Evolutionary conservation across 2,329 filamentous ascomycete species (phyloP).

Genomic region (Pseudogymnoascus sp.): DNA sequence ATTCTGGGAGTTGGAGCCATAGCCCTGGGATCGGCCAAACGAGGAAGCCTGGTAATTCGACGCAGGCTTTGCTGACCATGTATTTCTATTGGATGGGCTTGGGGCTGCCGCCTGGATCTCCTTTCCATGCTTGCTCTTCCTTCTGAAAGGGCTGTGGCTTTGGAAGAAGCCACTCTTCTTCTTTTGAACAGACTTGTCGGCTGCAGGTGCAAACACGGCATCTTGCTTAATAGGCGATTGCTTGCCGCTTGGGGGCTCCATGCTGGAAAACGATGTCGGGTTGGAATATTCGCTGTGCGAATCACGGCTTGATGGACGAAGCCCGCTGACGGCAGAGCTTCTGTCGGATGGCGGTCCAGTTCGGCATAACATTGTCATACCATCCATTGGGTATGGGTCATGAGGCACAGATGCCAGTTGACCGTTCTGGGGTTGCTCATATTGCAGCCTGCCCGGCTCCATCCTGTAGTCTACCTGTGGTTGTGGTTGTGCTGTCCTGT

Average conservation of each 20-base stretch:
- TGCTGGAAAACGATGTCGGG: slow-evolving; percentile 79
- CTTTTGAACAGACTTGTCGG: slow-evolving; percentile 60
- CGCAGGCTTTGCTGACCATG: slow-evolving; percentile 38
- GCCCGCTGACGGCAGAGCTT: slow-evolving; percentile 57
- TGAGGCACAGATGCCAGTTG: slow-evolving; percentile 68
- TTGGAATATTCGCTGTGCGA: slow-evolving; percentile 87
- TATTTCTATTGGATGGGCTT: slow-evolving; percentile 43
- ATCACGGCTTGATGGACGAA: slow-evolving; percentile 64
- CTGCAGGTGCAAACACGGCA: slow-evolving; percentile 37
- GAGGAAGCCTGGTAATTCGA: not conserved
- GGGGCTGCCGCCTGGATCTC: slow-evolving; percentile 38
- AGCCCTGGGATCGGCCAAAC: slow-evolving; percentile 31
- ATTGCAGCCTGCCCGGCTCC: slow-evolving; percentile 7
- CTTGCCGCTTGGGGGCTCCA: slow-evolving; percentile 67
- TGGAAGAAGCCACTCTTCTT: slow-evolving; percentile 81
- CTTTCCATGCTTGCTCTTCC: slow-evolving; percentile 78
- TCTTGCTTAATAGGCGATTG: slow-evolving; percentile 64
- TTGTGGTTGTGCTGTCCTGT: slow-evolving; percentile 20
- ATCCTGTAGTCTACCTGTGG: slow-evolving; percentile 13
- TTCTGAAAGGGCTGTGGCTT: slow-evolving; percentile 82
- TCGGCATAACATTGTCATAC: slow-evolving; percentile 95
- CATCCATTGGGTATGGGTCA: slow-evolving; percentile 88
- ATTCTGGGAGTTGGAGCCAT: slow-evolving; percentile 31
- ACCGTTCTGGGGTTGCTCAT: slow-evolving; percentile 42
- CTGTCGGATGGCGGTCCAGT: slow-evolving; percentile 62